phyloP scores from a whole-genome alignment of 345 rosid species.

The Mercurialis annua region DNA sequence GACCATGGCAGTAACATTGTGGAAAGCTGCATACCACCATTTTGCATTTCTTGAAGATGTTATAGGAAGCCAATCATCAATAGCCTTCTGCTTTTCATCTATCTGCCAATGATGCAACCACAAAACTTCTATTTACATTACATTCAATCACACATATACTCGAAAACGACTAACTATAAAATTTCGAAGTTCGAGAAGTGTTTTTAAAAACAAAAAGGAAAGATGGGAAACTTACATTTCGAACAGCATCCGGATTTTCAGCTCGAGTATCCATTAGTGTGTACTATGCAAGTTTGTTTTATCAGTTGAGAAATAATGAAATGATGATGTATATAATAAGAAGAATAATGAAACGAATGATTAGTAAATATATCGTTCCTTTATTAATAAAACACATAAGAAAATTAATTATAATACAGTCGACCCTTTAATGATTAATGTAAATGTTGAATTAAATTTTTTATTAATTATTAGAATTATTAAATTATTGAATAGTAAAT shows the following conservation, averaged over 20 bases:
- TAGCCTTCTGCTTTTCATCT: conserved; percentile 24
- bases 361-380: neutral
- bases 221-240: neutral
- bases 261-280: conserved; percentile 5
- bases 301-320: neutral
- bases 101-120: conserved; percentile 1
- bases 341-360: neutral
- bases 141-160: neutral
- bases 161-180: too few relatives aligned
- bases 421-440: too few relatives aligned
- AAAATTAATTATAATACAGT: conserved; percentile 1
- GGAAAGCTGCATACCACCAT: conserved; percentile 35
- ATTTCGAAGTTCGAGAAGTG: too few relatives aligned
- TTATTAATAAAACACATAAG: too few relatives aligned
- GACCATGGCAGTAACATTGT: conserved; percentile 36
- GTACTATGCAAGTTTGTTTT: neutral
- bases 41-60: conserved; percentile 31
- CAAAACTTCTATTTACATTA: neutral
- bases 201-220: too few relatives aligned
- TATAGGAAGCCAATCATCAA: conserved; percentile 33
- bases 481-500: too few relatives aligned
- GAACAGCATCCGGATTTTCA: neutral
- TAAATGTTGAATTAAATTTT: too few relatives aligned
- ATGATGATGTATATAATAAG: neutral
- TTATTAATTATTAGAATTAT: too few relatives aligned